These are phyloP conservation scores for Seiridium unicorne DNA, from an alignment of 2,329 filamentous ascomycete species.

Conservation along the genomic window DNA sequence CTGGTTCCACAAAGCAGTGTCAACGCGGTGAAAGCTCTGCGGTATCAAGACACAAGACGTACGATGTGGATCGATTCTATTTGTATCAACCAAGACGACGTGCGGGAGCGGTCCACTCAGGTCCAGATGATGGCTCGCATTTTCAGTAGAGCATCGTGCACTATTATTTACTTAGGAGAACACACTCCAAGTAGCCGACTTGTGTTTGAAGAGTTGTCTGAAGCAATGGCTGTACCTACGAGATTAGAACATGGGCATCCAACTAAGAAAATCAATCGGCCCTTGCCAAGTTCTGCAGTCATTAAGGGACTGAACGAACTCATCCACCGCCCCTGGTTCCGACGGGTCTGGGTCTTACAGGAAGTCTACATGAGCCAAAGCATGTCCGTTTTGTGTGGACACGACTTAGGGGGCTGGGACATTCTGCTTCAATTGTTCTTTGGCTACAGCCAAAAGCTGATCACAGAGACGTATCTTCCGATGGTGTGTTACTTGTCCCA, in stretches of 20 bases:
- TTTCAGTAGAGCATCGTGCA: neutral
- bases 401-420: neutral
- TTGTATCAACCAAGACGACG: neutral
- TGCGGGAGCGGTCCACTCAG: neutral
- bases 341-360: neutral
- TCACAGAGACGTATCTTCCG: neutral
- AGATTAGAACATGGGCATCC: too few species aligned
- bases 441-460: neutral
- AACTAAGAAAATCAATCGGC: too few species aligned
- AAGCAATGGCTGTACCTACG: neutral
- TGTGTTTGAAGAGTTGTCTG: neutral
- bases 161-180: neutral
- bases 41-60: neutral
- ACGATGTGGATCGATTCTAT: neutral
- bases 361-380: neutral
- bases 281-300: neutral
- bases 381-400: neutral
- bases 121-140: neutral
- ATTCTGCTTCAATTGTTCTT: neutral
- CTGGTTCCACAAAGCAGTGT: neutral
- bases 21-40: neutral
- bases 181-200: neutral
- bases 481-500: neutral
- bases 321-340: neutral
- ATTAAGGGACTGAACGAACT: neutral